Percentiles rank a stretch among this genome's conserved stretches.
These are phyloP conservation scores for Prunus dulcis DNA, from an alignment of 306 rosid genomes.

Conservation along the genomic window DNA sequence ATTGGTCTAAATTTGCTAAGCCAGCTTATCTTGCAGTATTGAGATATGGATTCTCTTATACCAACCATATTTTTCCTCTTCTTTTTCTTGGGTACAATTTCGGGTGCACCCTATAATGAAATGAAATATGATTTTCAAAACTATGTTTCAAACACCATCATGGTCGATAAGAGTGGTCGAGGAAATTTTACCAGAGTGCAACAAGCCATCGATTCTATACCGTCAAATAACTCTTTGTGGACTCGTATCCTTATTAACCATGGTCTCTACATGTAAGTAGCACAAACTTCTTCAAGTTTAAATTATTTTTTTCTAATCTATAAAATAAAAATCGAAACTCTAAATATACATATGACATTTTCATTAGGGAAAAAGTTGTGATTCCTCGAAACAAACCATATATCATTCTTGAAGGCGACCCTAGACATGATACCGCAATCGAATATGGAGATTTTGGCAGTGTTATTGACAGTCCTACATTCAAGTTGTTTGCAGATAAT, in stretches of 20 bases:
- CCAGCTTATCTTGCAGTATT: background rate
- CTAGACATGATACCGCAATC: background rate
- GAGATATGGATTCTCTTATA: background rate
- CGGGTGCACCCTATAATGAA: background rate
- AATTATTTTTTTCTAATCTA: background rate
- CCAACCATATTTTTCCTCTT: background rate
- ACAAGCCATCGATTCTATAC: conserved; percentile 38
- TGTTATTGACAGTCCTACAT: background rate
- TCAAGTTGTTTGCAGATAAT: conserved; percentile 3
- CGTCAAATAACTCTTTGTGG: conserved; percentile 16
- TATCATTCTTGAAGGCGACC: conserved; percentile 23
- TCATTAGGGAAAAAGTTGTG: conserved; percentile 31
- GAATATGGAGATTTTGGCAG: background rate
- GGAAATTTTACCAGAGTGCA: conserved; percentile 20
- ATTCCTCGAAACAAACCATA: conserved; percentile 21
- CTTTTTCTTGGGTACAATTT: background rate
- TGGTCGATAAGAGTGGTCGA: conserved; percentile 22
- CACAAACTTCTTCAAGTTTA: background rate
- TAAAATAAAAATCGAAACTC: background rate
- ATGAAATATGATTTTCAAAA: background rate
- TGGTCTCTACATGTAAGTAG: conserved; percentile 18
- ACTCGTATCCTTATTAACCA: conserved; percentile 18
- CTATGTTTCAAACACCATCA: background rate
- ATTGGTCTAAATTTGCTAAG: background rate
- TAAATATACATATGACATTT: background rate